Evolutionary conservation across 2,329 filamentous ascomycete species (phyloP), one percentile per base, ranked within the genome.

Genomic region (Sordariomycetes sp.): DNA sequence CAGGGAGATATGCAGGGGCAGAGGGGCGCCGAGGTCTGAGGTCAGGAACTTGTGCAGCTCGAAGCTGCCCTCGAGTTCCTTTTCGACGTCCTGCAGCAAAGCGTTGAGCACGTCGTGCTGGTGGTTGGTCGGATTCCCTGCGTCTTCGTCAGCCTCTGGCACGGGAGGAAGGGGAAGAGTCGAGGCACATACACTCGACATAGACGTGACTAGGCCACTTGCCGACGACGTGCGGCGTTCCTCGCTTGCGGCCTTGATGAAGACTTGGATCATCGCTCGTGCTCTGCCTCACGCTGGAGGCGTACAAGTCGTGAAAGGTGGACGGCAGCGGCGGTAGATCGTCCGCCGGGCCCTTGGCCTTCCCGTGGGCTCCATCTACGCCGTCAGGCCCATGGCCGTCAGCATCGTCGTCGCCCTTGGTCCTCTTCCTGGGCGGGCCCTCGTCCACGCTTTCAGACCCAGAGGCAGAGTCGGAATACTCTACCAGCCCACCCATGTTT

Each of bases 181-280:
- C 8, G 23, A 36, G 11, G 24, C 16, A 64, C 78, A 60, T 68
- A 93, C 92, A 98, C 63, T 96, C 90, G 37, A 94, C 67, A 55
- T 94, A 96, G 30, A 96, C 54, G 58, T 96, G 90, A 21, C 80
- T 86, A 2, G 90, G 86, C 92, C 92, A 98, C 55, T 87, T 86
- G 39, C 92, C 92, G 39, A 79, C 75, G 18, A 90, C 67, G 58
- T 98, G 92, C 17, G 90, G 88, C 32, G 78, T 83, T 37, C 81
- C 73, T 27, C 92, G 75, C 51, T 80, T 86, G 30, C 90, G 79
- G 35, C 92, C 92, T 21, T 82, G 82, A 55, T 98, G 92, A 38
- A 96, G 66, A 39, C 70, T 68, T 1, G 90, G 87, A 51, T 94
- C 83, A 58, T 96, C 92, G 46, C 67, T 70, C 26, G 81, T 80